Evolutionary conservation across 768 basidiomycete genomes (phyloP), one percentile per base, ranked within the genome.

Genomic region (Phlebiopsis flavidoalba): DNA sequence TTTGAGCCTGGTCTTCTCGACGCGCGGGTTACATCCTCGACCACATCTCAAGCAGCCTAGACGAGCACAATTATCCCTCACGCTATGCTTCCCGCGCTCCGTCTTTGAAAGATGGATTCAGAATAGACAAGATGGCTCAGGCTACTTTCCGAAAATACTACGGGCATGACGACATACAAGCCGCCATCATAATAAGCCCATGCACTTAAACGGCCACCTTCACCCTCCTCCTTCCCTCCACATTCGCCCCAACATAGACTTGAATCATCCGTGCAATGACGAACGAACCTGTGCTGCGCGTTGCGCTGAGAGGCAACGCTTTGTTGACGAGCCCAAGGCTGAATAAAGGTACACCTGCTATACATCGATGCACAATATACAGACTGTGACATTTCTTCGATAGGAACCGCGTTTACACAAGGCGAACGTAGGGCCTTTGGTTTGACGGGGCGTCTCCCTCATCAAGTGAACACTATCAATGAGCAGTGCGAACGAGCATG

Each of bases 401-500:
- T 24, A 62, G 61, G 93, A 15, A 91, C 87, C 8, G 90, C 82
- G 1, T 95, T 94, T 73, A 83, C 86, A 0, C 52, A 67, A 8
- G 69, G 78, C 10, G 93, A 96, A 72, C 80, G 93, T 45, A 79
- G 82, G 52, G 79, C 77, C 0, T 89, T 96, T 59, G 88, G 87
- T 19, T 75, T 88, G n/a, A 63, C 64, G 7, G 74, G 74, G 1
- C 72, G 69, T 17, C 69, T 75, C 3, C 74, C 75, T 5, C 63
- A 56, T 58, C 73, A 74, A 26, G 71, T 79, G 50, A 78, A 80
- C 63, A 76, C 77, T 0, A 80, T 95, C 8, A 87, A 92, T 8
- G 81, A 91, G 63, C 93, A 95, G 70, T 86, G 86, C 66, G 73
- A 78, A 35, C 79, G 92, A 21, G 92, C 92, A 0, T 91, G 89